Base-by-base conservation (phyloP, 257 asterid genomes). In the Fraxinus anomala region DNA sequence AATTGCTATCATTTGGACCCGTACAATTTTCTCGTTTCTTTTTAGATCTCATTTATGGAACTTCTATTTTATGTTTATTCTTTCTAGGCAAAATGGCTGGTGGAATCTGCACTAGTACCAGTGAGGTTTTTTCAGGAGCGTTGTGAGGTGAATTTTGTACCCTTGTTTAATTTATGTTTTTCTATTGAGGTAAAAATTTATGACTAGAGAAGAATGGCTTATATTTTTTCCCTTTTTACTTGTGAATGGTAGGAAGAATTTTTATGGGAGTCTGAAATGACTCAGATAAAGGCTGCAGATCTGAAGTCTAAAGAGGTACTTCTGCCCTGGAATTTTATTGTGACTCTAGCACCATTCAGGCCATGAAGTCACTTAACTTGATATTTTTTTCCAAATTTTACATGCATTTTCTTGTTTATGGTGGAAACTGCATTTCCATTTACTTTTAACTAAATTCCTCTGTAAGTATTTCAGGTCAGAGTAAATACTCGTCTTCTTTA, bases 401-500 rank as follows among this genome's bases (percentile, higher is more conserved):
- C 36, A 63, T 26, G 17, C 7, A 0, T 63, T 40, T 80, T 68
- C 68, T 76, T 70, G 59, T 42, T 75, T 74, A 14, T 72, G 74
- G 36, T 76, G 30, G 33, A 56, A 73, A 70, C 36, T 82, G 5
- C 63, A 69, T 69, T 72, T 72, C 68, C 47, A 44, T 80, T 65
- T 31, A 1, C 33, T 77, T 79, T 75, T 72, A 28, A 70, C 72
- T 84, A 70, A 86, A 70, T 49, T 56, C 24, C 47, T 71, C 68
- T 67, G 37, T 78, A 79, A 68, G 72, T 67, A 56, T 84, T 87
- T 83, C 90, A 96, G 99, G 99, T 96, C 77, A 91, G 99, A 83
- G 99, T 96, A 80, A 96, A 96, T 82, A 96, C 99, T 34, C 96
- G 99, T 71, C 99, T 96, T 89, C 97, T 96, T 77, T 96, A 96